Evolutionary conservation across 169 alveolate genomes (phyloP), one percentile per base, ranked within the genome.

Genomic region (Plasmodium inui): DNA sequence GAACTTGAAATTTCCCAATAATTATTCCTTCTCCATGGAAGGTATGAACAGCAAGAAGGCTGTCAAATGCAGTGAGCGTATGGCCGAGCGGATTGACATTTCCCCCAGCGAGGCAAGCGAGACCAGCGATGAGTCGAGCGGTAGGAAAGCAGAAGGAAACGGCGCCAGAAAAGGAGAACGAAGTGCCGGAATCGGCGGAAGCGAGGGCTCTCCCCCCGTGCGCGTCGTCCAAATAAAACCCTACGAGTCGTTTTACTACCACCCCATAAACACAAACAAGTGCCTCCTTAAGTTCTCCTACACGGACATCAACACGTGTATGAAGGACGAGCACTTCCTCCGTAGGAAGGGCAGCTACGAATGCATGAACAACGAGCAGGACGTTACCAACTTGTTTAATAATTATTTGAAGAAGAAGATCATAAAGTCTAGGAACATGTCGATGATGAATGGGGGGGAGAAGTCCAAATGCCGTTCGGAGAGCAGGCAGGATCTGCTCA

Each of bases 381-480:
- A 86, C 7, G 67, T 34, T 3, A 86, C 79, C 3, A 74, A 86
- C 28, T 32, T 86, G 17, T 74, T 74, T 7, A 74, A 37, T 32
- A 5, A 85, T 55, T 86, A 86, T 44, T 86, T 86, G 81, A 86
- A 86, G 70, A 86, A 86, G 32, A 86, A 86, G 30, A 86, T 86
- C 14, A 57, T 46, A n/a, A 86, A 86, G 37, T 74, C 84, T 0
- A 74, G 71, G 46, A 86, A 76, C n/a, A 14, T 74, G 55, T 85
- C 84, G 0, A 7, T 76, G 14, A 50, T 76, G 81, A 86, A 86
- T 76, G 80, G 19, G 17, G 80, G 19, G 17, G 93, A 86, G n/a
- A 86, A 74, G 12, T 17, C 26, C 3, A 79, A 57, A 10, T 4
- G 55, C 3, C 17, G 6, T 32, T 8, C 70, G n/a, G 67, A 86